These are phyloP conservation scores for Leccinum subfulvum DNA, from an alignment of 1,284 basidiomycete species.

Conservation along the genomic window DNA sequence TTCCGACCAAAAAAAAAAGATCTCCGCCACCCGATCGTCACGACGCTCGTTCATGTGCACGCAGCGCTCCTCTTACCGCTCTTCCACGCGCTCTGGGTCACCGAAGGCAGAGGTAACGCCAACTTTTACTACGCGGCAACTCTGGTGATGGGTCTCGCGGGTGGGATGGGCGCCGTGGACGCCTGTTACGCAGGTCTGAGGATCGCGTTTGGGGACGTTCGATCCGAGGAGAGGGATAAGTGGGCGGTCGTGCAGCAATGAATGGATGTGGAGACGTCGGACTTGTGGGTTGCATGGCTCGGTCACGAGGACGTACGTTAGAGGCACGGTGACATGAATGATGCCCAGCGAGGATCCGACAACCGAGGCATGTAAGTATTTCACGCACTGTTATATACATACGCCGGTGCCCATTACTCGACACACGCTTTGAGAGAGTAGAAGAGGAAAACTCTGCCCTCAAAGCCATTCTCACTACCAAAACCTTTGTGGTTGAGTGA, in stretches of 20 bases:
- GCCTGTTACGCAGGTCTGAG: conserved; percentile 77
- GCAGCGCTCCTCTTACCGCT: conserved; percentile 85
- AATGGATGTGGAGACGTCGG: background rate
- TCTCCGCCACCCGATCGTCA: conserved; percentile 84
- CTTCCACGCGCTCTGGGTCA: conserved; percentile 91
- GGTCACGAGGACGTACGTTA: too few relatives aligned
- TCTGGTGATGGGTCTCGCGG: conserved; percentile 87
- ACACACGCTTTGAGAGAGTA: background rate
- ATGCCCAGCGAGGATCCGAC: background rate
- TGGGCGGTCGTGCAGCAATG: conserved; percentile 33
- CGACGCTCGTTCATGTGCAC: conserved; percentile 81
- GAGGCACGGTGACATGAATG: background rate
- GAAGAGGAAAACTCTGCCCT: background rate
- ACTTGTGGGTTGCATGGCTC: background rate
- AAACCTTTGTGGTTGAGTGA: background rate
- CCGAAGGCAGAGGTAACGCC: conserved; percentile 91
- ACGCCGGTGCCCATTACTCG: background rate
- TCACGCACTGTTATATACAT: background rate
- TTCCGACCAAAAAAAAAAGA: conserved; percentile 46
- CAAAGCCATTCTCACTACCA: background rate
- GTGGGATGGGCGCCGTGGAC: conserved; percentile 82
- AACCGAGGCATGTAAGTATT: background rate
- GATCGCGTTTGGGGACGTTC: conserved; percentile 59
- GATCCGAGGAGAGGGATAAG: conserved; percentile 39
- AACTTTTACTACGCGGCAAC: conserved; percentile 98